These are phyloP conservation scores for Fragilariopsis cylindrus DNA, from an alignment of 108 stramenopile genomes.

Conservation along the genomic window DNA sequence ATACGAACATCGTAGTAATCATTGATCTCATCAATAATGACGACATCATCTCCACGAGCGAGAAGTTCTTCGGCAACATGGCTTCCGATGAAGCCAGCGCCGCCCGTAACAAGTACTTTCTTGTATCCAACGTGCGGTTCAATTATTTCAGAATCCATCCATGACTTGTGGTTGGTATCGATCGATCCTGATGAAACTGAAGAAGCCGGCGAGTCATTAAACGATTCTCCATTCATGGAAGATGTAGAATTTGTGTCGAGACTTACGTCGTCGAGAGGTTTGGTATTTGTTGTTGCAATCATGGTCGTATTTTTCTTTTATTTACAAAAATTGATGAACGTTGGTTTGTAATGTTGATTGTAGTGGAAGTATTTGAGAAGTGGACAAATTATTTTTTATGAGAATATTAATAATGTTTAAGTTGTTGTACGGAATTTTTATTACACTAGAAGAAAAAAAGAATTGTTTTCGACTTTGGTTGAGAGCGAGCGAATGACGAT, in stretches of 20 bases:
- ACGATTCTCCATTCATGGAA: slow-evolving; percentile 8
- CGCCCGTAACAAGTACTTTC: slow-evolving; percentile 97
- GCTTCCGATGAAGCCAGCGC: slow-evolving; percentile 96
- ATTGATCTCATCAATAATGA: slow-evolving; percentile 98
- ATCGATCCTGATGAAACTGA: slow-evolving; percentile 19
- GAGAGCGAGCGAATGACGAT: too few relatives aligned
- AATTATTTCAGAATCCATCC: slow-evolving; percentile 44
- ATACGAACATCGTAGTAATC: slow-evolving; percentile 95
- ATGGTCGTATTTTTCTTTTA: background rate
- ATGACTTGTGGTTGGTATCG: background rate
- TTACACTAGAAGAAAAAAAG: too few relatives aligned
- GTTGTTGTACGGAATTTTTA: too few relatives aligned
- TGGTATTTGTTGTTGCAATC: slow-evolving; percentile 1
- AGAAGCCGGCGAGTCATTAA: slow-evolving; percentile 9
- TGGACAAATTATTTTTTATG: too few relatives aligned
- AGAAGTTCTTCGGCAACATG: slow-evolving; percentile 85
- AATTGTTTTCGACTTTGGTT: too few relatives aligned
- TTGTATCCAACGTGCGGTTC: slow-evolving; percentile 77
- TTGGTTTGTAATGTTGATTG: too few relatives aligned
- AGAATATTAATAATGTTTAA: too few relatives aligned
- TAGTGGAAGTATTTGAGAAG: too few relatives aligned
- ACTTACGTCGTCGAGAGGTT: background rate
- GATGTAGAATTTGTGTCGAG: slow-evolving; percentile 14
- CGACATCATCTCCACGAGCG: slow-evolving; percentile 91
- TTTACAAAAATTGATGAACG: too few relatives aligned